These are phyloP conservation scores for Ascoidea rubescens DNA, from an alignment of 805 yeast species.

Conservation along the genomic window DNA sequence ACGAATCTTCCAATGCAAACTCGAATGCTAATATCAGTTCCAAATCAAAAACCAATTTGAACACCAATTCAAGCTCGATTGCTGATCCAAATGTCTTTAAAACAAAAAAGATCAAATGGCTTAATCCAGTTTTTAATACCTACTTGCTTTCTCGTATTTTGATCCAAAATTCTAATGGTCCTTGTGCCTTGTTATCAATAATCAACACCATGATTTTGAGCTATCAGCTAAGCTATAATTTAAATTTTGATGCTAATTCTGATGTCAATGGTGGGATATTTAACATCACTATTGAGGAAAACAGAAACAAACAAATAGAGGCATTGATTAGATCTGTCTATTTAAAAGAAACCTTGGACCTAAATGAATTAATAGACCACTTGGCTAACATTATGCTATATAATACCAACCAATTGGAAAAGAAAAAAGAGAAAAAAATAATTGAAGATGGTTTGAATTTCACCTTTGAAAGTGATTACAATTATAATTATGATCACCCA, in stretches of 20 bases:
- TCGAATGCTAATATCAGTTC: no score
- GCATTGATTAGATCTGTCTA: no score
- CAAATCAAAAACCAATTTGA: not conserved
- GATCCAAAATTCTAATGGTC: constrained; percentile 30
- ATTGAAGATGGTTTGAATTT: no score
- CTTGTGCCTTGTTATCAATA: constrained; percentile 32
- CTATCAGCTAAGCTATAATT: constrained; percentile 13
- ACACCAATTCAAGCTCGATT: not conserved
- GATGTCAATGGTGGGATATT: not conserved
- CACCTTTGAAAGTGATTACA: no score
- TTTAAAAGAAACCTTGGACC: not conserved
- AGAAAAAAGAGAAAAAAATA: not conserved
- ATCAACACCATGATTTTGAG: constrained; percentile 25
- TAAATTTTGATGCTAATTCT: not conserved
- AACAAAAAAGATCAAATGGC: constrained; percentile 7
- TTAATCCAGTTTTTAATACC: constrained; percentile 2
- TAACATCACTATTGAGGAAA: not conserved
- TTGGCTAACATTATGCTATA: not conserved
- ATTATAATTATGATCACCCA: no score
- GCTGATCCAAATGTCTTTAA: not conserved
- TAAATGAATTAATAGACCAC: not conserved
- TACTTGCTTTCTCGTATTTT: constrained; percentile 19
- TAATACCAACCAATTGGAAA: no score
- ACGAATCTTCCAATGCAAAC: no score
- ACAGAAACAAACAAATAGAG: not conserved